These are phyloP conservation scores for Peniophora sp. DNA, from an alignment of 1,284 basidiomycete species.

Conservation along the genomic window DNA sequence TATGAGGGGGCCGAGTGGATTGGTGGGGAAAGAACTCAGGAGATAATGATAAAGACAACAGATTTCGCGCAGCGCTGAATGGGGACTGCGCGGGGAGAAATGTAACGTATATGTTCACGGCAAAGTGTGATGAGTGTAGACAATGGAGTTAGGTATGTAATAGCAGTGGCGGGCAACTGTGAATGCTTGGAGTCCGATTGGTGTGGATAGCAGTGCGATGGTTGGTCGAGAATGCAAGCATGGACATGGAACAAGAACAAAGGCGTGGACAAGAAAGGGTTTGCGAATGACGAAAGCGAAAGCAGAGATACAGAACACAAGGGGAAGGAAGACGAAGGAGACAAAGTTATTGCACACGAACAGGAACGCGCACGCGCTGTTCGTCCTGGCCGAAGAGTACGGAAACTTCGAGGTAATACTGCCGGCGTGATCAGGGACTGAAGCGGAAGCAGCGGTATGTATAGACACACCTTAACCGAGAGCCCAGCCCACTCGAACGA, in stretches of 20 bases:
- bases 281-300: constrained; percentile 4
- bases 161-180: no score
- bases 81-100: no score
- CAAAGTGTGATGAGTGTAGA: no score
- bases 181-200: no score
- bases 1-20: no score
- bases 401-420: constrained; percentile 67
- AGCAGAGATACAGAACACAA: constrained; percentile 4
- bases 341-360: constrained; percentile 40
- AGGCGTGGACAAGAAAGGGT: background rate
- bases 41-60: no score
- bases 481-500: constrained; percentile 59
- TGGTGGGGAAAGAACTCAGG: no score
- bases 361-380: constrained; percentile 48
- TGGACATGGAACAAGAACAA: background rate
- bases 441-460: background rate
- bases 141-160: no score
- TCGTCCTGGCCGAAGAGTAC: constrained; percentile 56
- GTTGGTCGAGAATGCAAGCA: background rate
- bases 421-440: constrained; percentile 3
- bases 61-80: no score
- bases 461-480: constrained; percentile 46
- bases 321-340: background rate
- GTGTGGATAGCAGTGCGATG: background rate
- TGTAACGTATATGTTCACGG: no score